These are phyloP conservation scores for Aspergillus tanneri DNA, from an alignment of 2,329 filamentous ascomycete species.

Conservation along the genomic window DNA sequence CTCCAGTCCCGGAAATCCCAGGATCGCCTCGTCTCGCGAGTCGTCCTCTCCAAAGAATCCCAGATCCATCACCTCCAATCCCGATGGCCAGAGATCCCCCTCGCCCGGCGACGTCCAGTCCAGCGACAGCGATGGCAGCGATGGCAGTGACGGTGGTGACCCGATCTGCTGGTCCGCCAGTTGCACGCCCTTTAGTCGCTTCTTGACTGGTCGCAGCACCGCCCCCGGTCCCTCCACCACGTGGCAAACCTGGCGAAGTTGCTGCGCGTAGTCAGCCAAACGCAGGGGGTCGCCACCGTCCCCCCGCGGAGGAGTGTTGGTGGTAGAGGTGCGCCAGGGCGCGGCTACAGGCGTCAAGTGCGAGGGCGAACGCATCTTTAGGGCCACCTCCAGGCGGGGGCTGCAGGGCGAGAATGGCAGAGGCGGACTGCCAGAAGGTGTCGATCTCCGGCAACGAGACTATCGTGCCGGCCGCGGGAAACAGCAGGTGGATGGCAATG, in stretches of 20 bases:
- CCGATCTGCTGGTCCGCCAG: not conserved
- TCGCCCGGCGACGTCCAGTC: not conserved
- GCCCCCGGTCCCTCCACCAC: not conserved
- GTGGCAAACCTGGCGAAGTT: too few relatives aligned
- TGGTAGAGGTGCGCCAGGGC: slow-evolving; percentile 4
- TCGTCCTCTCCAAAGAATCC: not conserved
- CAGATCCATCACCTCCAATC: not conserved
- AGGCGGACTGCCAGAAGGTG: slow-evolving; percentile 6
- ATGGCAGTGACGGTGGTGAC: not conserved
- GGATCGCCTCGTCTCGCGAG: not conserved
- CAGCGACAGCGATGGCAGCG: not conserved
- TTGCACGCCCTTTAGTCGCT: slow-evolving; percentile 4
- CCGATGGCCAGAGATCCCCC: not conserved
- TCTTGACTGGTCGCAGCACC: slow-evolving; percentile 5
- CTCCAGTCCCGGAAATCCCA: not conserved
- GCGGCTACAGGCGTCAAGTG: slow-evolving; percentile 6
- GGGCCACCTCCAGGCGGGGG: too few relatives aligned
- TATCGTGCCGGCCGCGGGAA: not conserved
- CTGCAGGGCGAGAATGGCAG: slow-evolving; percentile 1
- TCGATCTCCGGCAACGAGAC: not conserved
- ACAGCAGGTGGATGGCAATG: slow-evolving; percentile 8
- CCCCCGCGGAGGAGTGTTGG: not conserved
- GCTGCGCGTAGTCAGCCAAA: too few relatives aligned
- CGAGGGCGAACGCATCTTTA: too few relatives aligned
- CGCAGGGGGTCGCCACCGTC: too few relatives aligned